phyloP scores from a whole-genome alignment of 169 alveolate species.

The Prorocentrum cordatum region DNA sequence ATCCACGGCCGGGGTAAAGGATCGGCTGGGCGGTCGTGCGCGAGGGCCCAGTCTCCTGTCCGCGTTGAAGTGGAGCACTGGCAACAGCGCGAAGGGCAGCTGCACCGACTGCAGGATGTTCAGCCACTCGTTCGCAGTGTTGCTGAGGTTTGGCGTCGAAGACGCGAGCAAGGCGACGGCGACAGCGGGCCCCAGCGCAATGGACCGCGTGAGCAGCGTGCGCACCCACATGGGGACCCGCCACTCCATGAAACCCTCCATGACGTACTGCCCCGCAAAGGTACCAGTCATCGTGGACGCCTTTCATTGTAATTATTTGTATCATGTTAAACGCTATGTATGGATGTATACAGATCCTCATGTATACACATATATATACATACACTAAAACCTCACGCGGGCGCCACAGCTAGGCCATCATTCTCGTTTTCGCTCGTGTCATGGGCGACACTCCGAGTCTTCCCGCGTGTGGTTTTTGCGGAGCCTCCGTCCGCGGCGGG shows the following conservation, averaged over 20 bases:
- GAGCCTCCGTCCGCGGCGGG: too few relatives aligned
- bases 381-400: too few relatives aligned
- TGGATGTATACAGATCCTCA: too few relatives aligned
- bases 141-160: conserved; percentile 10
- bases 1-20: too few relatives aligned
- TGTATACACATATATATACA: too few relatives aligned
- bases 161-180: conserved; percentile 18
- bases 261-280: conserved; percentile 29
- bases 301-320: too few relatives aligned
- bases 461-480: too few relatives aligned
- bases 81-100: conserved; percentile 33
- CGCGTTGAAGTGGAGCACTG: conserved; percentile 46
- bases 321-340: too few relatives aligned
- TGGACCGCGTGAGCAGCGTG: conserved; percentile 6
- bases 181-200: conserved; percentile 29
- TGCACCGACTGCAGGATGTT: conserved; percentile 35
- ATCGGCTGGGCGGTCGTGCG: too few relatives aligned
- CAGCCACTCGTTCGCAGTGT: conserved; percentile 1
- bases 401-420: too few relatives aligned
- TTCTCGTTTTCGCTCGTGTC: too few relatives aligned
- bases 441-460: too few relatives aligned
- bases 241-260: conserved; percentile 42
- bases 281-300: conserved; percentile 59
- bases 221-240: conserved; percentile 18
- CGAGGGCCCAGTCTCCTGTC: not conserved